These are phyloP conservation scores for Phytophthora agathidicida DNA, from an alignment of 352 stramenopile species.

Conservation along the genomic window DNA sequence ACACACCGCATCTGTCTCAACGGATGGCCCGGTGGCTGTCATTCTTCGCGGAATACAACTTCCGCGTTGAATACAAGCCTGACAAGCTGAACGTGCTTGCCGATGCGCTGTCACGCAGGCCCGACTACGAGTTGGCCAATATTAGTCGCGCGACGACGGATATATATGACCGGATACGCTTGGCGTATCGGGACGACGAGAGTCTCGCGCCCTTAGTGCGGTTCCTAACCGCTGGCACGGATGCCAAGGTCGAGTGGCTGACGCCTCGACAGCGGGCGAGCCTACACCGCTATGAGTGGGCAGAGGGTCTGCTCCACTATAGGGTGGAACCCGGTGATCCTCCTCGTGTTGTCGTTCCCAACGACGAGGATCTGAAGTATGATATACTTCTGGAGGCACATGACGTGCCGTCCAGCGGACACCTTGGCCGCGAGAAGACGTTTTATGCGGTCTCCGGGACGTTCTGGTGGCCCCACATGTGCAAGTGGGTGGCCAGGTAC, in stretches of 20 bases:
- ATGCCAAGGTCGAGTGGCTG: too few species aligned
- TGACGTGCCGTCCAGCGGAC: slow-evolving; percentile 11
- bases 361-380: too few species aligned
- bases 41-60: slow-evolving; percentile 1
- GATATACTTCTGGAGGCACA: slow-evolving; percentile 17
- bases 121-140: neutral
- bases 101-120: neutral
- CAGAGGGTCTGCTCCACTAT: too few species aligned
- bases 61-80: neutral
- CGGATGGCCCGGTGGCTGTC: neutral
- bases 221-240: too few species aligned
- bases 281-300: too few species aligned
- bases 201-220: too few species aligned
- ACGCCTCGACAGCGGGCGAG: too few species aligned
- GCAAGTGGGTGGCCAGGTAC: neutral
- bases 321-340: too few species aligned
- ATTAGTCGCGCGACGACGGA: too few species aligned
- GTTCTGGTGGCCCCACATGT: slow-evolving; percentile 29
- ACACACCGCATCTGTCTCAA: neutral
- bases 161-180: too few species aligned
- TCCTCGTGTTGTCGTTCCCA: too few species aligned
- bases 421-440: slow-evolving; percentile 28
- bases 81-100: neutral
- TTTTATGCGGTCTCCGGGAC: slow-evolving; percentile 10
- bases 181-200: too few species aligned